Base-by-base conservation (phyloP, 306 rosid species). In the Prunus fruticosa region DNA sequence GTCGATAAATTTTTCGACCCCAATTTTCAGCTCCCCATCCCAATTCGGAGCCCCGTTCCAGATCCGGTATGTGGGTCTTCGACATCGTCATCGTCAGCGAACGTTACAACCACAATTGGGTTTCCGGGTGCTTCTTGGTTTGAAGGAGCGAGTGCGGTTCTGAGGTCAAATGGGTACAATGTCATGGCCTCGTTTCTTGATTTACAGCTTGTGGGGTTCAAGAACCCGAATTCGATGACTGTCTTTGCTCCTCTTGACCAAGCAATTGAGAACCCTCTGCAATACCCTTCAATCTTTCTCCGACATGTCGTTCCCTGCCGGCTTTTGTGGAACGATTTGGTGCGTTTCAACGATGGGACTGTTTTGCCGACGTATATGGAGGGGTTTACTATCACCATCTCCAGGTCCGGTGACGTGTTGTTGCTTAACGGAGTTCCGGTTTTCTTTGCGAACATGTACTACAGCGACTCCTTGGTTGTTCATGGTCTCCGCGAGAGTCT, bases 271-370 rank as follows among this genome's bases (percentile, higher is more conserved):
- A 86, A 53, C 71, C 74, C 79, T 66, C 79, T 15, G 69, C 74
- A 85, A 0, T 77, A 81, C 54, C 86, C 93, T 11, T 85, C 89
- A 2, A 72, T 90, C 52, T 90, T 85, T 68, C 89, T 87, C 19
- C 88, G 96, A n/a, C 98, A 94, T 46, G 83, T 86, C 43, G 90
- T 89, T 45, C 94, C 93, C 0, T 90, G 96, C 83, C 84, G 79
- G 72, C 81, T 94, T 51, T 20, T 80, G 30, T 90, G 93, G 98
- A 85, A 81, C 46, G 91, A 91, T 76, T 77, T 91, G 65, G 87
- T 78, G 54, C 53, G 82, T 75, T 72, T 87, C 57, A 67, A 20
- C 0, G 84, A 87, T 1, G 91, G 88, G 0, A 52, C 89, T 2
- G 71, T 54, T 50, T 63, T 94, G 30, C 84, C 87, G 8, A 90